These are phyloP conservation scores for Populus trichocarpa DNA, from an alignment of 441 rosid genomes.

Conservation along the genomic window DNA sequence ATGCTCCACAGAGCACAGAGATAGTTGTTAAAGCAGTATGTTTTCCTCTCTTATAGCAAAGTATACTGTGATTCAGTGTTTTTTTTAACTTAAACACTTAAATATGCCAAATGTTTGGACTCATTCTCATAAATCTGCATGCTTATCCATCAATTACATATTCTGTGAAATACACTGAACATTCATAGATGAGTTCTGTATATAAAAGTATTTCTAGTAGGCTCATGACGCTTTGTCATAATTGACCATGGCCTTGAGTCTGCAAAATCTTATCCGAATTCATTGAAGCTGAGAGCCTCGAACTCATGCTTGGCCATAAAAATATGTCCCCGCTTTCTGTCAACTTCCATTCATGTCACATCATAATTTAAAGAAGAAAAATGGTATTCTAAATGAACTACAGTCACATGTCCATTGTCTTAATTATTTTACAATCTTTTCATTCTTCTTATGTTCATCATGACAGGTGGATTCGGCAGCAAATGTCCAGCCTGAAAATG, in stretches of 20 bases:
- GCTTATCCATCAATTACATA: background rate
- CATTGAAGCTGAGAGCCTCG: slow-evolving; percentile 1
- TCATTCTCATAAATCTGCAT: background rate
- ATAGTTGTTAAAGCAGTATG: slow-evolving; percentile 93
- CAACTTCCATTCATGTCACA: background rate
- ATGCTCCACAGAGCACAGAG: slow-evolving; percentile 48
- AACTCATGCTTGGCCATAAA: background rate
- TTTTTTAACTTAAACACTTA: too few species aligned
- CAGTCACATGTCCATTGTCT: slow-evolving; percentile 1
- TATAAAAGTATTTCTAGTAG: background rate
- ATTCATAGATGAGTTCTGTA: background rate
- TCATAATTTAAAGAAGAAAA: background rate
- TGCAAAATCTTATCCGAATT: too few species aligned
- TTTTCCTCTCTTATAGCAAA: slow-evolving; percentile 3
- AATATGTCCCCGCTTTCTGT: background rate
- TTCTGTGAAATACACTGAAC: background rate
- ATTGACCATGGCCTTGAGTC: background rate
- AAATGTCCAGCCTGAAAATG: slow-evolving; percentile 91
- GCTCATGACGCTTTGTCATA: background rate
- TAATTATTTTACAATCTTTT: background rate
- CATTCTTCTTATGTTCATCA: background rate
- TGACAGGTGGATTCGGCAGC: slow-evolving; percentile 88
- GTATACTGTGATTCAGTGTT: background rate
- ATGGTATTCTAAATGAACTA: background rate
- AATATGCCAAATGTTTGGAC: background rate